Evolutionary conservation across 331 rosid genomes (phyloP), one percentile per base, ranked within the genome.

Genomic region (Prunus yedoensis): DNA sequence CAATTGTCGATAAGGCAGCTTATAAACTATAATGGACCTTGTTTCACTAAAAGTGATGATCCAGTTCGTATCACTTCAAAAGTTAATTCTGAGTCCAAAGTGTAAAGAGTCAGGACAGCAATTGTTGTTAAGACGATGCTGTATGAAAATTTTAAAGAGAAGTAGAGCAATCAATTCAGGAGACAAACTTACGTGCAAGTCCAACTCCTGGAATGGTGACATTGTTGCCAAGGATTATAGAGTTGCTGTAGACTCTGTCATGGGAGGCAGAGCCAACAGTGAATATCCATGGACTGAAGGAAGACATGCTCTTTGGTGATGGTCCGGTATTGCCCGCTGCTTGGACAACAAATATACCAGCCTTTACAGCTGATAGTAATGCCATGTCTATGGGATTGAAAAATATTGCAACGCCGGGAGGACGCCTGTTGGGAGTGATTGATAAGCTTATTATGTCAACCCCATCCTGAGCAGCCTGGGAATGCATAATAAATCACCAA

Each of bases 261-360:
- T 95, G 99, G 74, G 99, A 81, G 66, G 93, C 83, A 10, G 99
- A 94, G 41, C 99, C 99, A 43, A 95, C 96, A 63, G 96, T 88
- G 84, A 78, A 81, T 67, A 95, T 95, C 99, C 99, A 95, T 2
- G 99, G 99, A 85, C 99, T 95, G 83, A 92, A 95, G 62, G 99
- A 95, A 60, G 90, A 89, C 90, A 92, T 86, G 85, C 99, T 95
- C 80, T 78, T 92, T 2, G 98, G 99, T 17, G 99, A 86, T 2
- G 99, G 99, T 73, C 99, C 99, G 11, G 97, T 95, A 78, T 95
- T 95, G 23, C 99, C 99, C 4, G 99, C 96, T 27, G 99, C 99
- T 90, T 95, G 99, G 80, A 95, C 99, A 7, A 91, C 96, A 73
- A 95, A 95, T 70, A 95, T 90, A 63, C 99, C 97, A 28, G 86